These are phyloP conservation scores for Pholiota molesta DNA, from an alignment of 768 basidiomycete genomes.

Conservation along the genomic window DNA sequence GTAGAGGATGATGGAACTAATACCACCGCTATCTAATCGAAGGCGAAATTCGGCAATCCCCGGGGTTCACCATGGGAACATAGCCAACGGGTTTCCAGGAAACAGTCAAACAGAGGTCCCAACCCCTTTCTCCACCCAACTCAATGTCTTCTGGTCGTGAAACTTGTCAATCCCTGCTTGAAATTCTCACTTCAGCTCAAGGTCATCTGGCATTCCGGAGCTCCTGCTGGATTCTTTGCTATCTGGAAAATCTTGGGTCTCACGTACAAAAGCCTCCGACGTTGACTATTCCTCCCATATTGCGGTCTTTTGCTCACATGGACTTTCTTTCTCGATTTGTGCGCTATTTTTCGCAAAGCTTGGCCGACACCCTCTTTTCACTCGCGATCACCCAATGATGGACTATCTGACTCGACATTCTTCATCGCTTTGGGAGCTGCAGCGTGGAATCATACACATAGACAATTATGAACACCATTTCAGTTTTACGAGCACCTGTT, in stretches of 20 bases:
- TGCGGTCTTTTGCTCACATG: constrained; percentile 2
- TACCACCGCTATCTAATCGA: constrained; percentile 8
- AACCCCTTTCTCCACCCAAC: too few relatives aligned
- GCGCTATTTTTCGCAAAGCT: background rate
- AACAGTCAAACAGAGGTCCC: too few relatives aligned
- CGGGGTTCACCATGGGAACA: constrained; percentile 4
- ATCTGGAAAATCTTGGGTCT: constrained; percentile 3
- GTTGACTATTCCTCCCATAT: background rate
- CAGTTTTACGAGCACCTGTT: background rate
- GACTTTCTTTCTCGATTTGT: background rate
- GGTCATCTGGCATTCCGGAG: background rate
- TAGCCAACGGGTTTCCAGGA: background rate
- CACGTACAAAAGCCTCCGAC: constrained; percentile 5
- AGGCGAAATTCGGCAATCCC: constrained; percentile 1
- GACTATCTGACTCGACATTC: background rate
- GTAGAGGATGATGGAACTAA: background rate
- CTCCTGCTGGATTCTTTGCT: background rate
- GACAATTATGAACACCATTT: background rate
- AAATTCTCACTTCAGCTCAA: background rate
- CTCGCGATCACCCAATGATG: background rate
- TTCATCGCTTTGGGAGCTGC: background rate
- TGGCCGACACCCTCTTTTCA: background rate
- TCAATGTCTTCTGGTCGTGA: background rate
- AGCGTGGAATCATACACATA: background rate
- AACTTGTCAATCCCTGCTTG: background rate